Evolutionary conservation across 73 alveolate species (phyloP), one percentile per base, ranked within the genome.

Genomic region (Blepharisma stoltei): DNA sequence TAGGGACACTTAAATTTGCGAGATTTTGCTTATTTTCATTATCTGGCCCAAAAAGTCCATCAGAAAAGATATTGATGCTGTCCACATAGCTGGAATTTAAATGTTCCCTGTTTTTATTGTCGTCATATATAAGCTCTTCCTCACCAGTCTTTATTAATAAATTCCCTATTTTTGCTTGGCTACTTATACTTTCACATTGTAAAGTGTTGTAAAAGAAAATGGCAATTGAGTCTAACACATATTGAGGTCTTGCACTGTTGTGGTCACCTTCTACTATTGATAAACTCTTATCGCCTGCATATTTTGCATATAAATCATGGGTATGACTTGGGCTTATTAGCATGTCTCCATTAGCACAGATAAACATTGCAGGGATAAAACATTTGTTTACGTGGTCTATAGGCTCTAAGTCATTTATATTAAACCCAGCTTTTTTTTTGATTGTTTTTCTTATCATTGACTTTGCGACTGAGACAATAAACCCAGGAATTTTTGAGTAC

Each of bases 271-370:
- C 85, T 1, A 84, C 88, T 1, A 71, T 46, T 46, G 11, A 14
- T 14, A 69, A 46, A 11, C 11, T 71, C 68, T 95, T 95, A 73
- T 96, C 99, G 6, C 99, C 99, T 7, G 98, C 96, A 84, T 97
- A 97, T 54, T 85, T 92, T 52, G 92, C 97, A 84, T 89, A 91
- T 46, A 97, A 81, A 60, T 83, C 96, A 47, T 92, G 79, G 25
- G 99, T 80, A 81, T 97, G 99, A 75, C 89, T 90, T 0, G 98
- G 98, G 21, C 77, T 78, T 23, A 97, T 96, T 83, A 96, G 93
- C 53, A 89, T 94, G 89, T 97, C 99, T 54, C 87, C 88, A 46
- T 83, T 77, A 7, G 94, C 98, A 46, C 88, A 95, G 44, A 89
- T 60, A 76, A 95, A 95, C 27, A 90, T 65, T 9, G 97, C 99